Evolutionary conservation across 2,329 filamentous ascomycete species (phyloP).

Genomic region (Pseudocercospora cruenta): DNA sequence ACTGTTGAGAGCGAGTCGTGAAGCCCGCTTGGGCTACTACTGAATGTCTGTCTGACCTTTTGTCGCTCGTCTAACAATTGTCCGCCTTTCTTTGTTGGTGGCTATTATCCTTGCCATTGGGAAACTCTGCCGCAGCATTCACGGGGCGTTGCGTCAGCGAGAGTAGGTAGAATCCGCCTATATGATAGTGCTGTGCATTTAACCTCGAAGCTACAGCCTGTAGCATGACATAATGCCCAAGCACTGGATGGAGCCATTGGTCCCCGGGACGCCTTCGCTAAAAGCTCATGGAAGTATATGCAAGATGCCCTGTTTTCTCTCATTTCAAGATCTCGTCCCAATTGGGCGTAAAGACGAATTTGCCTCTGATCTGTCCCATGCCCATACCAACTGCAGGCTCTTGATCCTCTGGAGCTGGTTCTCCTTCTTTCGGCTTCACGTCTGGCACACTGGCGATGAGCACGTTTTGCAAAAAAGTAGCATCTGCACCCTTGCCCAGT

Average conservation of each 20-base stretch:
- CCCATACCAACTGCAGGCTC: conserved; percentile 48
- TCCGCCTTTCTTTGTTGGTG: too few relatives aligned
- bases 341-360: conserved; percentile 66
- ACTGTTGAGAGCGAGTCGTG: too few relatives aligned
- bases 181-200: neutral
- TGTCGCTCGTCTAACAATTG: too few relatives aligned
- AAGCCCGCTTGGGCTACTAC: too few relatives aligned
- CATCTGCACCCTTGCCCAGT: conserved; percentile 59
- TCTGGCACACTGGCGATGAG: conserved; percentile 46
- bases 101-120: too few relatives aligned
- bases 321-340: conserved; percentile 56
- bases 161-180: too few relatives aligned
- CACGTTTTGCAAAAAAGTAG: conserved; percentile 64
- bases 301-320: neutral
- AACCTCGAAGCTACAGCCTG: neutral
- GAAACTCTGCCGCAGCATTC: too few relatives aligned
- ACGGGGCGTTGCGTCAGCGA: too few relatives aligned
- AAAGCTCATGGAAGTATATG: neutral
- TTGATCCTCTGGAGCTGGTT: conserved; percentile 19
- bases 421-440: conserved; percentile 29
- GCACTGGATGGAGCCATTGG: neutral
- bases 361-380: conserved; percentile 66
- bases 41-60: too few relatives aligned
- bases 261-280: neutral
- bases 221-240: neutral